Percentiles rank a stretch among this genome's conserved stretches.
Evolutionary conservation across 768 basidiomycete species (phyloP).

Genomic region (Hortiboletus campestris): DNA sequence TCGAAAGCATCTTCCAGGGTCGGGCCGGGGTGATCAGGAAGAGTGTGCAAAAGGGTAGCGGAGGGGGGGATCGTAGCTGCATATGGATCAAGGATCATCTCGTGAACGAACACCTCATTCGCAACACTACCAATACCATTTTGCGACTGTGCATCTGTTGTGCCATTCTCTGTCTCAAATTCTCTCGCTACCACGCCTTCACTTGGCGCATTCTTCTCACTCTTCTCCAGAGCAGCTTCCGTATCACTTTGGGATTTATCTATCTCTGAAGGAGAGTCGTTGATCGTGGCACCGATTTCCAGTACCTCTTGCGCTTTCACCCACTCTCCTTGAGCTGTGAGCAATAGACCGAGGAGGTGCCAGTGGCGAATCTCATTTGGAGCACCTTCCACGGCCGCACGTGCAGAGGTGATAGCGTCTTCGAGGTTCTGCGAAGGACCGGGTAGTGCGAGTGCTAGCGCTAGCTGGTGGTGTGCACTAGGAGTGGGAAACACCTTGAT

Average conservation of each 20-base stretch:
- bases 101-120: slow-evolving; percentile 12
- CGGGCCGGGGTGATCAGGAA: slow-evolving; percentile 47
- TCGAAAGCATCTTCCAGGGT: slow-evolving; percentile 66
- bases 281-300: slow-evolving; percentile 68
- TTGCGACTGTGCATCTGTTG: not conserved
- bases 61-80: slow-evolving; percentile 40
- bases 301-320: slow-evolving; percentile 70
- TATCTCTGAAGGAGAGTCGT: slow-evolving; percentile 40
- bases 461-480: slow-evolving; percentile 74
- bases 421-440: slow-evolving; percentile 63
- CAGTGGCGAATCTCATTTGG: slow-evolving; percentile 69
- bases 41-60: slow-evolving; percentile 40
- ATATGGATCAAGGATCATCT: slow-evolving; percentile 30
- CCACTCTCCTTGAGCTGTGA: slow-evolving; percentile 82
- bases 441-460: slow-evolving; percentile 65
- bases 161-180: slow-evolving; percentile 12
- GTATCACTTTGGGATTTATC: slow-evolving; percentile 32
- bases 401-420: slow-evolving; percentile 65
- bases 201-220: not conserved
- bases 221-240: slow-evolving; percentile 14
- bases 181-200: slow-evolving; percentile 3
- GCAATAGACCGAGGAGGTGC: slow-evolving; percentile 85
- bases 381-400: slow-evolving; percentile 69
- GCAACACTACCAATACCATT: not conserved
- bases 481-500: slow-evolving; percentile 49